phyloP scores from a whole-genome alignment of 352 stramenopile species.

The Thraustotheca clavata region DNA sequence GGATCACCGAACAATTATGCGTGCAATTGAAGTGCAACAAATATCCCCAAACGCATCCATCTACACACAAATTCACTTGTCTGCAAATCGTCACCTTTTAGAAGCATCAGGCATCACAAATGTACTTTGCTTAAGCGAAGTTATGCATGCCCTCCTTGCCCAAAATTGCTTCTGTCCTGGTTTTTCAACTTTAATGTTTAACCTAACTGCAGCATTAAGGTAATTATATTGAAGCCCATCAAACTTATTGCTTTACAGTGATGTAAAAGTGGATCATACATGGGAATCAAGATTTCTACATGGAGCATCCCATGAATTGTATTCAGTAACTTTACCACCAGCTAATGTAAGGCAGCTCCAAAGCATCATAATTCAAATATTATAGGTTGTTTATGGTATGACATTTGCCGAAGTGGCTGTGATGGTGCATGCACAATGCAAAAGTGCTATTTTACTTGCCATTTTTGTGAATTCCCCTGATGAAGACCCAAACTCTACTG shows the following conservation, averaged over 20 bases:
- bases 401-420: conserved; percentile 74
- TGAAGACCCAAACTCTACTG: not conserved
- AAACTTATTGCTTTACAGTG: not conserved
- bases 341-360: too few species aligned
- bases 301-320: too few species aligned
- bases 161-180: conserved; percentile 81
- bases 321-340: too few species aligned
- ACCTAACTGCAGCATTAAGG: conserved; percentile 22
- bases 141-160: conserved; percentile 61
- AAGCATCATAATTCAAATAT: too few species aligned
- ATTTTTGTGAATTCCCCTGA: not conserved
- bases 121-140: conserved; percentile 65
- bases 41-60: conserved; percentile 38
- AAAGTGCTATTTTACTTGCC: conserved; percentile 9
- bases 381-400: conserved; percentile 44
- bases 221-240: conserved; percentile 24
- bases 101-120: conserved; percentile 70
- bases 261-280: too few species aligned
- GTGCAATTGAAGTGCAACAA: conserved; percentile 60
- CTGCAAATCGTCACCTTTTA: conserved; percentile 60
- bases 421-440: conserved; percentile 48
- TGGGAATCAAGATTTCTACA: too few species aligned
- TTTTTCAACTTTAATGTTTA: conserved; percentile 83
- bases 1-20: conserved; percentile 74
- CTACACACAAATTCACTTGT: conserved; percentile 70